A percentile compares a stretch with the other conserved stretches of the same genome.
These are phyloP conservation scores for Aquanectria penicillioides DNA, from an alignment of 2,329 filamentous ascomycete genomes.

Conservation along the genomic window DNA sequence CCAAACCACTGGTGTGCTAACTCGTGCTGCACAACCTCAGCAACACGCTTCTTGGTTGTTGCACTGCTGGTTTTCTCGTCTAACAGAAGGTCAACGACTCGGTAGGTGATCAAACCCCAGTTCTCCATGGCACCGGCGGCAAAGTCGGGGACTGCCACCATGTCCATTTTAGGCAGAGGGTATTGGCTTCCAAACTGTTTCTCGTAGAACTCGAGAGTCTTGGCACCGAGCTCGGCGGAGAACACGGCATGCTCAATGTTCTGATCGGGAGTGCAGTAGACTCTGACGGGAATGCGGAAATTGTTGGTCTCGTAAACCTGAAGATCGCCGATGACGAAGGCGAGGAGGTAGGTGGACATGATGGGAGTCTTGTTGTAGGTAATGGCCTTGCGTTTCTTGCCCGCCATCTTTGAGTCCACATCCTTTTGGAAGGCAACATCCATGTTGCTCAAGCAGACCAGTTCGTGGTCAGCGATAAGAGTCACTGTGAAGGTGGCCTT, in stretches of 20 bases:
- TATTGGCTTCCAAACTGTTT: slow-evolving; percentile 91
- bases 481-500: slow-evolving; percentile 95
- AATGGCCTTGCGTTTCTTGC: slow-evolving; percentile 78
- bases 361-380: slow-evolving; percentile 91
- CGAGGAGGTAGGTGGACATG: slow-evolving; percentile 96
- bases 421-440: slow-evolving; percentile 85
- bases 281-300: slow-evolving; percentile 90
- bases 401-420: slow-evolving; percentile 70
- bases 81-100: slow-evolving; percentile 82
- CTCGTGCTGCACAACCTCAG: slow-evolving; percentile 96
- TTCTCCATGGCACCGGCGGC: slow-evolving; percentile 98
- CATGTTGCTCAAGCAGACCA: slow-evolving; percentile 98
- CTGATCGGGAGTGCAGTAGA: slow-evolving; percentile 92
- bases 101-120: slow-evolving; percentile 96
- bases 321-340: slow-evolving; percentile 93
- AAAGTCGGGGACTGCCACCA: slow-evolving; percentile 91
- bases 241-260: slow-evolving; percentile 92
- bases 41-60: slow-evolving; percentile 89
- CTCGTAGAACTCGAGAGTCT: slow-evolving; percentile 93
- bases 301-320: slow-evolving; percentile 92
- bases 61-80: slow-evolving; percentile 93
- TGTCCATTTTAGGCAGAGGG: slow-evolving; percentile 49
- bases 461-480: slow-evolving; percentile 86
- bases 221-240: slow-evolving; percentile 88
- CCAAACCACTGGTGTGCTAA: slow-evolving; percentile 98